Conservation (phyloP, 352 stramenopile species). For the Phytopythium ostracodes region DNA sequence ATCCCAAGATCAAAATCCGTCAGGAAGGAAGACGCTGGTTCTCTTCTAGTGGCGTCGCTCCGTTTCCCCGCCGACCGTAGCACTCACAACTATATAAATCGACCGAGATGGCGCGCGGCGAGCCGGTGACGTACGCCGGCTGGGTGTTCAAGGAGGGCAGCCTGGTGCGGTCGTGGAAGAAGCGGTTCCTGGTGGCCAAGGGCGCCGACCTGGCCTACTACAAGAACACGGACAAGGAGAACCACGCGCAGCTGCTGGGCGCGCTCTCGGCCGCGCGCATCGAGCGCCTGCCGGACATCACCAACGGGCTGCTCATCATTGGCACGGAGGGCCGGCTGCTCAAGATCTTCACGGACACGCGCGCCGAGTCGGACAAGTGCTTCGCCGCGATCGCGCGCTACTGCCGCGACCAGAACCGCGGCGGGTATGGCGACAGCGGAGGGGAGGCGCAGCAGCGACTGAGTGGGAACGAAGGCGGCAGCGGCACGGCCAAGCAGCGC, state of each 20-base stretch:
- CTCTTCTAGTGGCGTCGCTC: not conserved
- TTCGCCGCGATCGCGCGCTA: constrained; percentile 59
- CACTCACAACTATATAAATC: not conserved
- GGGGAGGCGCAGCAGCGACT: not conserved
- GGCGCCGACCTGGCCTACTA: constrained; percentile 74
- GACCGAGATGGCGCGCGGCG: constrained; percentile 14
- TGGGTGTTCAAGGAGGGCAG: constrained; percentile 81
- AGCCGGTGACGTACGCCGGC: constrained; percentile 62
- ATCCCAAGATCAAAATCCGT: not conserved
- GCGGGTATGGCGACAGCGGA: constrained; percentile 4
- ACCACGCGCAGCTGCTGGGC: constrained; percentile 64
- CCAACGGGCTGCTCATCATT: constrained; percentile 65
- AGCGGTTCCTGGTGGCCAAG: constrained; percentile 81
- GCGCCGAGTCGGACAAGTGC: constrained; percentile 63
- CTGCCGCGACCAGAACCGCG: constrained; percentile 31
- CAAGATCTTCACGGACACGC: constrained; percentile 81
- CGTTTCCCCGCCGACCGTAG: not conserved
- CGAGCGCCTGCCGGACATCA: constrained; percentile 60
- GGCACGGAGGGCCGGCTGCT: constrained; percentile 62
- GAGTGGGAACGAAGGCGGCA: not conserved
- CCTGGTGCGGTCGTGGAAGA: constrained; percentile 81
- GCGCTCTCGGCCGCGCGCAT: constrained; percentile 65
- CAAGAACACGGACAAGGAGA: constrained; percentile 64
- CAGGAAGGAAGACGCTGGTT: not conserved
- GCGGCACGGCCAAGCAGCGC: constrained; percentile 14